These are phyloP conservation scores for Catharanthus roseus DNA, from an alignment of 257 asterid genomes.

Conservation along the genomic window DNA sequence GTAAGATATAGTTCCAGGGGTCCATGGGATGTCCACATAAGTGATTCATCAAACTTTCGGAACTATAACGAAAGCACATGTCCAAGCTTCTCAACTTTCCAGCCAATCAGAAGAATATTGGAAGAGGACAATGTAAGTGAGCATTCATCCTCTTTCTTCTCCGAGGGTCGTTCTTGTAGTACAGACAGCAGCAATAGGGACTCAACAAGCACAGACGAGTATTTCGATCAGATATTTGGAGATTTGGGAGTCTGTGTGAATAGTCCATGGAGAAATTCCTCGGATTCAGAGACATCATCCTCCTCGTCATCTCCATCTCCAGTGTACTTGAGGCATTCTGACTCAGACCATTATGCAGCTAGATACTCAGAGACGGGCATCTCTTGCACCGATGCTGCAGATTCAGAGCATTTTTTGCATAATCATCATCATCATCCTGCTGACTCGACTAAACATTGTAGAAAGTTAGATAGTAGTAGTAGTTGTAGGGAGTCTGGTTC, in stretches of 20 bases:
- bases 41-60: conserved; percentile 17
- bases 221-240: conserved; percentile 35
- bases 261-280: conserved; percentile 34
- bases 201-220: conserved; percentile 48
- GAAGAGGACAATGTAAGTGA: conserved; percentile 45
- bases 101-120: conserved; percentile 13
- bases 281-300: conserved; percentile 65
- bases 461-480: conserved; percentile 34
- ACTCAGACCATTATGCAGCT: conserved; percentile 37
- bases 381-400: conserved; percentile 16
- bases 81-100: conserved; percentile 17
- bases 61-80: conserved; percentile 22
- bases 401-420: conserved; percentile 21
- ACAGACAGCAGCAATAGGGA: conserved; percentile 61
- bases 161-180: conserved; percentile 57
- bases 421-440: no score
- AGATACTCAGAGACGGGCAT: conserved; percentile 21
- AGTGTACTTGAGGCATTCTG: conserved; percentile 35
- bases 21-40: conserved; percentile 32
- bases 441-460: conserved; percentile 31
- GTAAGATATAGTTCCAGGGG: conserved; percentile 28
- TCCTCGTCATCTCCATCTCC: conserved; percentile 61
- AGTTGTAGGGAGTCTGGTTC: conserved; percentile 39
- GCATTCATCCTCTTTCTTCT: conserved; percentile 58
- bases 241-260: conserved; percentile 32